Percentiles rank a stretch among this genome's conserved stretches.
These are phyloP conservation scores for Termitomyces sp. DNA, from an alignment of 768 basidiomycete species.

Conservation along the genomic window DNA sequence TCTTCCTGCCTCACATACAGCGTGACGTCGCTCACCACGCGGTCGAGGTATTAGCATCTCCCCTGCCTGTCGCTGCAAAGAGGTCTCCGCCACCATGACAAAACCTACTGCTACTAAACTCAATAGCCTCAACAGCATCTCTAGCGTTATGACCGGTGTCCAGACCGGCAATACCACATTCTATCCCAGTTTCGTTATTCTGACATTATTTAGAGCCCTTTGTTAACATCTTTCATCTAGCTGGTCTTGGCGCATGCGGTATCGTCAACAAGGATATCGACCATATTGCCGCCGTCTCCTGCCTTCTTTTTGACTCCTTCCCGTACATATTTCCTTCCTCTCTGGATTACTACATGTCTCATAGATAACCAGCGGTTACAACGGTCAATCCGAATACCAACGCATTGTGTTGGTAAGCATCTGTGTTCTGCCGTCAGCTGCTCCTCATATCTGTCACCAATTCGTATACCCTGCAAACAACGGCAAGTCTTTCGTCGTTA, in stretches of 20 bases:
- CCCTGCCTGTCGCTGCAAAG: too few species aligned
- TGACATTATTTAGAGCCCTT: background rate
- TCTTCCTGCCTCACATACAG: too few species aligned
- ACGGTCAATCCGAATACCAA: constrained; percentile 67
- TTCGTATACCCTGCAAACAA: constrained; percentile 30
- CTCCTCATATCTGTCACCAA: background rate
- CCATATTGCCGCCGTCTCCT: constrained; percentile 53
- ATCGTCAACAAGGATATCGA: constrained; percentile 46
- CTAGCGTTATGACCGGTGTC: constrained; percentile 23
- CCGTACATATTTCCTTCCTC: constrained; percentile 39
- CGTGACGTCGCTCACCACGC: too few species aligned
- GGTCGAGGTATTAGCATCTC: too few species aligned
- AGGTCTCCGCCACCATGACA: too few species aligned
- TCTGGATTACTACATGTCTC: background rate
- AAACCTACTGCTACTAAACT: too few species aligned
- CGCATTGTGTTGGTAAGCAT: constrained; percentile 57
- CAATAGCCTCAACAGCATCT: too few species aligned
- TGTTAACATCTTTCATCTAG: constrained; percentile 18
- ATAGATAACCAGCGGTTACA: constrained; percentile 39
- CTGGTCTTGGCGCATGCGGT: constrained; percentile 64
- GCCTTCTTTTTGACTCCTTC: constrained; percentile 48
- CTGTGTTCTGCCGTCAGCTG: constrained; percentile 37
- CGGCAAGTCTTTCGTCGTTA: constrained; percentile 43
- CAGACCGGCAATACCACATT: constrained; percentile 53
- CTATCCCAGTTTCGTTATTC: constrained; percentile 36